phyloP scores from a whole-genome alignment of 106 monocot genomes.

The Platanthera zijinensis region DNA sequence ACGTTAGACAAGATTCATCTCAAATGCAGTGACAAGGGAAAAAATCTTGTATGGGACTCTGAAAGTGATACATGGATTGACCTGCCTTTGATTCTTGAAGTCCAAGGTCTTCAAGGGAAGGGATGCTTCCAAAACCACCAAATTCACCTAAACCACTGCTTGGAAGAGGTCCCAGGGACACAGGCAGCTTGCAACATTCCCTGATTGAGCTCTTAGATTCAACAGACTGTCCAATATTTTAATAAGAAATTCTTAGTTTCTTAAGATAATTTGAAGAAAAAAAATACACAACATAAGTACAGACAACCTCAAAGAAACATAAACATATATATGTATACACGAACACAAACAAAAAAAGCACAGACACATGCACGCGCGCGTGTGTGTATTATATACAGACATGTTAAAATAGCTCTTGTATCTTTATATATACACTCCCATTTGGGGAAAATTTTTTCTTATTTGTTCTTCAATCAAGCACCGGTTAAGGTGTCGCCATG shows the following conservation, averaged over 20 bases:
- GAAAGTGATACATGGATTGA: conserved; percentile 6
- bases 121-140: conserved; percentile 71
- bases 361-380: too few relatives aligned
- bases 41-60: not conserved
- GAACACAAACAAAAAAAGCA: too few relatives aligned
- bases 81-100: conserved; percentile 47
- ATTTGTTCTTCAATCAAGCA: too few relatives aligned
- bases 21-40: not conserved
- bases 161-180: conserved; percentile 58
- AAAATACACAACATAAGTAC: not conserved
- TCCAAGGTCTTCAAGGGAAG: conserved; percentile 51
- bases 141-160: conserved; percentile 37
- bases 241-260: not conserved
- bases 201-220: conserved; percentile 74
- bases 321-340: not conserved
- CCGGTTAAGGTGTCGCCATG: too few relatives aligned
- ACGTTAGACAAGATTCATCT: not conserved
- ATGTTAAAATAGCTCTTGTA: too few relatives aligned
- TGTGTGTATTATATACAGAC: too few relatives aligned
- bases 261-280: not conserved
- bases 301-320: not conserved
- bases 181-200: conserved; percentile 61
- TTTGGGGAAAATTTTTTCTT: too few relatives aligned
- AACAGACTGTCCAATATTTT: conserved; percentile 42
- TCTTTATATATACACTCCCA: too few relatives aligned